Evolutionary conservation across 2,329 filamentous ascomycete species (phyloP), one percentile per base, ranked within the genome.

Genomic region (Diaporthe nobilis): DNA sequence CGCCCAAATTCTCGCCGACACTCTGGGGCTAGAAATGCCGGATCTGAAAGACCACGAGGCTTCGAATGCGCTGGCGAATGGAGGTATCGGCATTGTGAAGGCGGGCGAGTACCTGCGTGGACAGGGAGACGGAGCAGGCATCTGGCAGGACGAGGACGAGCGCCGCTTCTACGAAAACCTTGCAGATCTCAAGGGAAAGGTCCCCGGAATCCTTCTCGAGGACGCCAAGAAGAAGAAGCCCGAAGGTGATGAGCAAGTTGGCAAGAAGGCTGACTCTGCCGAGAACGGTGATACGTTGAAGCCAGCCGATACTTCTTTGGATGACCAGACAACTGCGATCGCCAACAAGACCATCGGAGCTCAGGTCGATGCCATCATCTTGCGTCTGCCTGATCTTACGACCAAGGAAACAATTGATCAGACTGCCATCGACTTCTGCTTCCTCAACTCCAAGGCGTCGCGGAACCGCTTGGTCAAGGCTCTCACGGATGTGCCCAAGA

Each of bases 131-230:
- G 96, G 95, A 28, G 91, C 96, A 34, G 97, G 97, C 0, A 98
- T 99, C 77, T 99, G 97, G 97, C 96, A 98, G 85, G 97, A 99
- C 80, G 97, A 99, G 82, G 97, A 99, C 73, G 96, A 99, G 85
- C 92, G 97, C 76, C 94, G 97, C 77, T 99, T 99, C 83, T 99
- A 99, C 85, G 97, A 99, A 86, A 98, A 98, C 78, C 85, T 99
- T 15, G 94, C 98, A 17, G 97, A 99, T 82, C 87, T 99, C 22
- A 98, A 97, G 82, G 97, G 97, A 79, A 97, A 98, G 80, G 97
- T 99, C 3, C 97, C 97, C 0, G 94, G 94, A 1, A 97, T 99
- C 80, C 88, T 99, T 12, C 90, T 99, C 1, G 97, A 99, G 81
- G 97, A 98, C 80, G 92, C 92, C 72, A 98, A 97, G 85, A 98